phyloP scores from a whole-genome alignment of 2,329 filamentous ascomycete species.

The Aspergillus intermedius region DNA sequence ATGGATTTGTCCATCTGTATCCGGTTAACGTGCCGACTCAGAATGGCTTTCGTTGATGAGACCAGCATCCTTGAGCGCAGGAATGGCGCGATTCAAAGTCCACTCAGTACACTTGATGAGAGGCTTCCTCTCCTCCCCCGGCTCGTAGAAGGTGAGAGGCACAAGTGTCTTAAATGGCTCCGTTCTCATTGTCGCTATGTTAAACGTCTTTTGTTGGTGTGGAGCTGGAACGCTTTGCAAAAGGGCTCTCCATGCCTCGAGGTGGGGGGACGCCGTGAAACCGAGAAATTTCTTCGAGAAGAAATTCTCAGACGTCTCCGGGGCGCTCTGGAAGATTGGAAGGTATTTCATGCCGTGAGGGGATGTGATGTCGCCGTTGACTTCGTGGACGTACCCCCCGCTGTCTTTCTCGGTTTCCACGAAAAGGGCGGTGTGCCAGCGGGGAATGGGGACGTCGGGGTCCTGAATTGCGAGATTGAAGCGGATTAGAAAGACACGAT shows the following conservation, averaged over 20 bases:
- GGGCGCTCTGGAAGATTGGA: background rate
- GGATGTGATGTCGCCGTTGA: constrained; percentile 8
- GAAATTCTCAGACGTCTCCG: constrained; percentile 1
- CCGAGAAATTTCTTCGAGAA: constrained; percentile 2
- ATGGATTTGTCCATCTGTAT: too few species aligned
- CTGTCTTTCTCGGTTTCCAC: constrained; percentile 3
- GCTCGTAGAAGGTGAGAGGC: constrained; percentile 6
- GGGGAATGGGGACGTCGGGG: constrained; percentile 4
- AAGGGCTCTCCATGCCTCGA: constrained; percentile 1
- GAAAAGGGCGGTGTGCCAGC: constrained; percentile 8
- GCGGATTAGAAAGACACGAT: constrained; percentile 3
- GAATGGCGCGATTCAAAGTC: constrained; percentile 8
- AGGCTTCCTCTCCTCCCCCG: background rate
- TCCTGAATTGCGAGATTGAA: constrained; percentile 6
- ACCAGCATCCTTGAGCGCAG: constrained; percentile 1
- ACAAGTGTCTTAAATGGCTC: constrained; percentile 6
- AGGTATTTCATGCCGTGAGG: constrained; percentile 6
- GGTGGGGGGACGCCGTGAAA: constrained; percentile 3
- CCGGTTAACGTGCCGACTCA: too few species aligned
- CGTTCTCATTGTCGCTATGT: constrained; percentile 7
- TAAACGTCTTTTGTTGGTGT: constrained; percentile 9
- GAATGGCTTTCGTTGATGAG: background rate
- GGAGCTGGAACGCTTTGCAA: constrained; percentile 3
- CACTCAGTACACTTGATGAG: constrained; percentile 12
- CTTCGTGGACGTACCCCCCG: constrained; percentile 5